A percentile compares a stretch with the other conserved stretches of the same genome.
These are phyloP conservation scores for Scytalidium sp. DNA, from an alignment of 2,329 filamentous ascomycete genomes.

Conservation along the genomic window DNA sequence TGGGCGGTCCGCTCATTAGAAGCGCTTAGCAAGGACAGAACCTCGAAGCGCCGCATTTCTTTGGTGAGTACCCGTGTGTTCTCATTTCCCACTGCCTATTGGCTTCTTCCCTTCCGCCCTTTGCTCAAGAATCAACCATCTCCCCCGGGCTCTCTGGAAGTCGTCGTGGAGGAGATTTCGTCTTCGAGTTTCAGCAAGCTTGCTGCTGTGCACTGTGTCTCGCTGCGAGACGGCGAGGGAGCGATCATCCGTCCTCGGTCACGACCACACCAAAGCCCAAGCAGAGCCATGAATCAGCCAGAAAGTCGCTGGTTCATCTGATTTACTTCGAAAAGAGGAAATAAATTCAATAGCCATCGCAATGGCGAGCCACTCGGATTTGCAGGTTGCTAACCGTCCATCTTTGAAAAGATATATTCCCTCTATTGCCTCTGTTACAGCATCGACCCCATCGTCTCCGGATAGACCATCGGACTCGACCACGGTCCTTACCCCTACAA, in stretches of 20 bases:
- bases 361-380: conserved; percentile 18
- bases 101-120: not conserved
- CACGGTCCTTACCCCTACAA: conserved; percentile 2
- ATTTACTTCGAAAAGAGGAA: not conserved
- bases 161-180: conserved; percentile 6
- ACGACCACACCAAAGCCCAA: too few relatives aligned
- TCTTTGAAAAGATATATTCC: conserved; percentile 25
- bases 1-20: not conserved
- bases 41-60: conserved; percentile 18
- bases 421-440: conserved; percentile 17
- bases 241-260: too few relatives aligned
- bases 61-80: conserved; percentile 25
- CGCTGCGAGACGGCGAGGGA: too few relatives aligned
- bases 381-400: conserved; percentile 25
- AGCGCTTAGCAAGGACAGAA: not conserved
- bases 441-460: conserved; percentile 13
- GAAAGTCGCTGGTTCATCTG: not conserved
- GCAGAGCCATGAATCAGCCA: not conserved
- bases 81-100: too few relatives aligned
- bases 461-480: conserved; percentile 14
- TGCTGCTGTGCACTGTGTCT: too few relatives aligned
- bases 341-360: not conserved
- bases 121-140: conserved; percentile 4
- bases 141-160: too few relatives aligned
- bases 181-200: conserved; percentile 1